Percentiles rank a stretch among this genome's conserved stretches.
Evolutionary conservation across 345 rosid genomes (phyloP).

Genomic region (Rhizophora apiculata): DNA sequence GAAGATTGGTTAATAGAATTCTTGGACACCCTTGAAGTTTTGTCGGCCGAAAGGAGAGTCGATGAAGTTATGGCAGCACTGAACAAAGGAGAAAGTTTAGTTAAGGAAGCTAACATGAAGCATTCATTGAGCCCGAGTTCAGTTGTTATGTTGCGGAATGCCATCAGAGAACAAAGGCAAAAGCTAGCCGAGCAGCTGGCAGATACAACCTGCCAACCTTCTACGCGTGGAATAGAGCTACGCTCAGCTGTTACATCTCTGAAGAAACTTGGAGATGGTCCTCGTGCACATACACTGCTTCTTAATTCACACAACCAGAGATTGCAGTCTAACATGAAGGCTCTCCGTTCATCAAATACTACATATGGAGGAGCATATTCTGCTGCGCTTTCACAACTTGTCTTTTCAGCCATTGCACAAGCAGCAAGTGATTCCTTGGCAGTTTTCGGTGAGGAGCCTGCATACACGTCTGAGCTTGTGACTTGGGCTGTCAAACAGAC

Average conservation of each 20-base stretch:
- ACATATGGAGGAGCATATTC: slow-evolving; percentile 56
- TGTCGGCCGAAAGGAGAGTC: slow-evolving; percentile 81
- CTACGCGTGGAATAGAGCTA: slow-evolving; percentile 67
- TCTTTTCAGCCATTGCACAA: slow-evolving; percentile 79
- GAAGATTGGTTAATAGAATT: slow-evolving; percentile 65
- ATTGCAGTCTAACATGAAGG: slow-evolving; percentile 50
- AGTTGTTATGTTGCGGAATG: slow-evolving; percentile 38
- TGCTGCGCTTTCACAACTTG: slow-evolving; percentile 62
- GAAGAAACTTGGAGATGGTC: slow-evolving; percentile 76
- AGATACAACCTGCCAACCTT: slow-evolving; percentile 58
- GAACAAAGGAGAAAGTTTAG: slow-evolving; percentile 63
- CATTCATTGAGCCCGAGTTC: slow-evolving; percentile 40
- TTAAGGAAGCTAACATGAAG: slow-evolving; percentile 37
- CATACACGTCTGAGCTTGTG: slow-evolving; percentile 83
- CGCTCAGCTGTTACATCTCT: slow-evolving; percentile 61
- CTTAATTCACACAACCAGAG: slow-evolving; percentile 63
- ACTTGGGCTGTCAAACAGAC: slow-evolving; percentile 92
- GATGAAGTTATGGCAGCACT: slow-evolving; percentile 71
- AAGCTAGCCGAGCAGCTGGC: slow-evolving; percentile 73
- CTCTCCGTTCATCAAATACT: slow-evolving; percentile 49
- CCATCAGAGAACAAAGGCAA: slow-evolving; percentile 59
- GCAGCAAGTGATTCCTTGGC: slow-evolving; percentile 76
- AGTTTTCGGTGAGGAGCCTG: slow-evolving; percentile 75
- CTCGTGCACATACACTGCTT: slow-evolving; percentile 71
- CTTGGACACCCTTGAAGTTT: slow-evolving; percentile 68